Evolutionary conservation across 1,284 basidiomycete genomes (phyloP).

Genomic region (Retiboletus flavoniger): DNA sequence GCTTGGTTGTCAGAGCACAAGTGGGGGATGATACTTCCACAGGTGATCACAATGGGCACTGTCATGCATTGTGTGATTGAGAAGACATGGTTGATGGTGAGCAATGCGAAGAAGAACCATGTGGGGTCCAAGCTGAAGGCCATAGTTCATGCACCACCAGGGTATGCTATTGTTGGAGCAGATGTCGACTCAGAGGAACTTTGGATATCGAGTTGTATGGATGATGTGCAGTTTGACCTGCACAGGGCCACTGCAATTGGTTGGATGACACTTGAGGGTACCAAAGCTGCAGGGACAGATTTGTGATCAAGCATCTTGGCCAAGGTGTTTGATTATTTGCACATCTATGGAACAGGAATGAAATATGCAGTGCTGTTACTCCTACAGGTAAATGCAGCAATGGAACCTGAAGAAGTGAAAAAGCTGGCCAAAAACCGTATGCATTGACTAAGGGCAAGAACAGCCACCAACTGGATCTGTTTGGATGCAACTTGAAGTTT

Average conservation of each 20-base stretch:
- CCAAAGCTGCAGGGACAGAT: conserved; percentile 95
- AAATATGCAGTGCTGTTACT: conserved; percentile 89
- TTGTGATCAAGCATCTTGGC: conserved; percentile 92
- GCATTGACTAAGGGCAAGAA: conserved; percentile 93
- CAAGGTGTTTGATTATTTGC: conserved; percentile 99
- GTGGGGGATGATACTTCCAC: conserved; percentile 92
- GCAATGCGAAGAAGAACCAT: conserved; percentile 96
- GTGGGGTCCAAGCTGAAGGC: conserved; percentile 98
- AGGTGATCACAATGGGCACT: conserved; percentile 98
- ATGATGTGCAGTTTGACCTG: conserved; percentile 96
- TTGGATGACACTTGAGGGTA: conserved; percentile 99
- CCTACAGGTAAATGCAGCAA: conserved; percentile 81
- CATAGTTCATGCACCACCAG: conserved; percentile 92
- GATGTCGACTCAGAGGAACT: conserved; percentile 99
- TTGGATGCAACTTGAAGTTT: conserved; percentile 80
- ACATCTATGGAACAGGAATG: conserved; percentile 98
- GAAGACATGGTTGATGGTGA: conserved; percentile 97
- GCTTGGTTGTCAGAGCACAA: conserved; percentile 41
- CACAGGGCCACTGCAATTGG: conserved; percentile 97
- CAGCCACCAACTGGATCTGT: conserved; percentile 66
- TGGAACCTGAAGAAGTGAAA: conserved; percentile 79
- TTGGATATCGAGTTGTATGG: conserved; percentile 99
- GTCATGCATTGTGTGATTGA: conserved; percentile 97
- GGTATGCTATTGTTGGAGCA: conserved; percentile 94
- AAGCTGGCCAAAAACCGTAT: conserved; percentile 82